Conservation (phyloP, 2,329 filamentous ascomycete species). For the Mollisiaceae sp. region DNA sequence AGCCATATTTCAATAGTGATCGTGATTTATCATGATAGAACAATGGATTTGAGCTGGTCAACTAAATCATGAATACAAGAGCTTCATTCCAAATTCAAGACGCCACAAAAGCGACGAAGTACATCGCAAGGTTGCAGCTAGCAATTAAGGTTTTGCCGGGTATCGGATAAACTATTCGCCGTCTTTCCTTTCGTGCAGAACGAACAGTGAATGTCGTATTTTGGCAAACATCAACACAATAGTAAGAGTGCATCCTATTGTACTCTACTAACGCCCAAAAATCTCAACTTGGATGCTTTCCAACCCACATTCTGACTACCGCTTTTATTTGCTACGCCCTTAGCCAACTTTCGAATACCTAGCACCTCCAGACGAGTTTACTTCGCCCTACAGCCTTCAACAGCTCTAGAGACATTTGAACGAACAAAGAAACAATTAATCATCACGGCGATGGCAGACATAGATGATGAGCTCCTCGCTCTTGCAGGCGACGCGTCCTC, state of each 20-base stretch:
- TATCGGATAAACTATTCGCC: background rate
- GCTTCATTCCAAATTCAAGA: too few relatives aligned
- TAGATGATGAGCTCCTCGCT: constrained; percentile 92
- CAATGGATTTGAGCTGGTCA: too few relatives aligned
- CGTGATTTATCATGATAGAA: too few relatives aligned
- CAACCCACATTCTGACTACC: background rate
- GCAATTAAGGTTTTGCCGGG: background rate
- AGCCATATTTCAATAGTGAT: constrained; percentile 30
- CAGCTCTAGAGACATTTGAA: too few relatives aligned
- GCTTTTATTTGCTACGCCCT: background rate
- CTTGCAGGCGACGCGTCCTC: constrained; percentile 79
- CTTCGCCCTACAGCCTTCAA: background rate
- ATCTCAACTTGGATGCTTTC: background rate
- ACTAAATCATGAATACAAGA: too few relatives aligned
- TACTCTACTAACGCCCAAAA: background rate
- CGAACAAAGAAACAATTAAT: background rate
- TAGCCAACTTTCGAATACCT: background rate
- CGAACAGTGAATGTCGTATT: background rate
- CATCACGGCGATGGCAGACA: constrained; percentile 70
- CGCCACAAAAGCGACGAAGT: too few relatives aligned
- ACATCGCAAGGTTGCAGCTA: too few relatives aligned
- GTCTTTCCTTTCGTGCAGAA: background rate
- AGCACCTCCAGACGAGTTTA: too few relatives aligned
- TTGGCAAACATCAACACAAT: background rate
- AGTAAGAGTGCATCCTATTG: background rate